These are phyloP conservation scores for Chenopodium berlandieri DNA, from an alignment of 148 eudicot genomes.

Conservation along the genomic window DNA sequence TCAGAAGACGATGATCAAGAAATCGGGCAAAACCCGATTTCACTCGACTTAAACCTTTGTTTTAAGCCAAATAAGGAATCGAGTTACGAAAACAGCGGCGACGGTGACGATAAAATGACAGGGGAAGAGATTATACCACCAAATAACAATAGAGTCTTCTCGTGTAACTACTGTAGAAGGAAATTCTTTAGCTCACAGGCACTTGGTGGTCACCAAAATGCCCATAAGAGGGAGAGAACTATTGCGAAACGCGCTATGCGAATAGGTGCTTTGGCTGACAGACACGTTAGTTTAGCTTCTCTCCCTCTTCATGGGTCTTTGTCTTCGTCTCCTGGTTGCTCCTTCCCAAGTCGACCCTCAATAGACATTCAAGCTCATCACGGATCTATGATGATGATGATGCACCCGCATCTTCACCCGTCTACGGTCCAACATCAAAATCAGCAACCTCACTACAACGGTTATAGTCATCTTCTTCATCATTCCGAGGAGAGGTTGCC, in stretches of 20 bases:
- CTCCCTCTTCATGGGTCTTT: conserved; percentile 49
- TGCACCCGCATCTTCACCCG: conserved; percentile 20
- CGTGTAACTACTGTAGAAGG: conserved; percentile 59
- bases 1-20: background rate
- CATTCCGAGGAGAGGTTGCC: conserved; percentile 13
- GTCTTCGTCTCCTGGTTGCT: conserved; percentile 8
- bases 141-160: conserved; percentile 35
- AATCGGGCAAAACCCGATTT: conserved; percentile 2
- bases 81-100: background rate
- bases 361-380: conserved; percentile 54
- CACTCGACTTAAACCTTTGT: conserved; percentile 45
- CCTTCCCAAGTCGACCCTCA: conserved; percentile 21
- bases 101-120: conserved; percentile 24
- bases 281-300: conserved; percentile 49
- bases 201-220: conserved; percentile 69
- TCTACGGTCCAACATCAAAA: background rate
- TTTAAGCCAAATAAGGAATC: conserved; percentile 25
- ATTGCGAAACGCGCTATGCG: conserved; percentile 60
- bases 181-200: conserved; percentile 75
- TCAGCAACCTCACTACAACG: background rate
- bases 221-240: conserved; percentile 63
- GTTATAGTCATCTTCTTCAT: background rate
- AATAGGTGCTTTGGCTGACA: conserved; percentile 48
- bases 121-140: conserved; percentile 27
- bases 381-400: conserved; percentile 32